Conservation (phyloP, 2,329 filamentous ascomycete species). For the Neurospora sp. region DNA sequence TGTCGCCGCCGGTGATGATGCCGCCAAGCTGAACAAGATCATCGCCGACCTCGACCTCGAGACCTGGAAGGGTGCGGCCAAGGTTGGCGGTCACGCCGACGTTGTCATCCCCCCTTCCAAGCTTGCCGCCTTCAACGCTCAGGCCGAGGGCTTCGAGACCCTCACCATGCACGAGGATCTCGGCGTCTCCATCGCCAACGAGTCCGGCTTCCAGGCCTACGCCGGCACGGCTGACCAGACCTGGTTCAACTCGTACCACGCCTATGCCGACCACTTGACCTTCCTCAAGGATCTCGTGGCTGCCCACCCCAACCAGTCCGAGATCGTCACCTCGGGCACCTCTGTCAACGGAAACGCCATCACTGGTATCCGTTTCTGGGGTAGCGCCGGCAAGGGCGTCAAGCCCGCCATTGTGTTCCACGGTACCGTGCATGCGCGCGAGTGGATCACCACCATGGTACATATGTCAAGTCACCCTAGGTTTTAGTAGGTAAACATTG, state of each 20-base stretch:
- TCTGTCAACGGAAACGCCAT: conserved; percentile 43
- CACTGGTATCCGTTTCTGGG: conserved; percentile 50
- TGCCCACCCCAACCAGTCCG: conserved; percentile 32
- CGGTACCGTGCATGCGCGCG: conserved; percentile 48
- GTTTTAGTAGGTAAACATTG: too few relatives aligned
- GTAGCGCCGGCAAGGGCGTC: conserved; percentile 29
- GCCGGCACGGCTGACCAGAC: conserved; percentile 10
- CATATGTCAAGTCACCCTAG: conserved; percentile 1
- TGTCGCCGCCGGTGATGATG: conserved; percentile 26
- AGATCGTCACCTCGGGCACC: conserved; percentile 38
- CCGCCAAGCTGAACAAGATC: conserved; percentile 23
- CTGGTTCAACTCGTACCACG: conserved; percentile 46
- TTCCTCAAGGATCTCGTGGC: conserved; percentile 37
- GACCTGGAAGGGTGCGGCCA: conserved; percentile 28
- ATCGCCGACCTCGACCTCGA: conserved; percentile 25
- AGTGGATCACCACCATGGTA: conserved; percentile 49
- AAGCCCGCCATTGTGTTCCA: conserved; percentile 47
- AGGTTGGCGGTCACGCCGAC: conserved; percentile 27
- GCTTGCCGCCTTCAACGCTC: conserved; percentile 24
- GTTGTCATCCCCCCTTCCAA: conserved; percentile 29
- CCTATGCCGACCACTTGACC: conserved; percentile 38
- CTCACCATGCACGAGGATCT: conserved; percentile 30
- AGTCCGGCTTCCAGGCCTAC: conserved; percentile 23
- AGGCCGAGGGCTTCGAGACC: conserved; percentile 22
- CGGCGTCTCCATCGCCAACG: conserved; percentile 27